Percentiles rank a stretch among this genome's conserved stretches.
These are phyloP conservation scores for Lonicera japonica DNA, from an alignment of 129 eudicot species.

Conservation along the genomic window DNA sequence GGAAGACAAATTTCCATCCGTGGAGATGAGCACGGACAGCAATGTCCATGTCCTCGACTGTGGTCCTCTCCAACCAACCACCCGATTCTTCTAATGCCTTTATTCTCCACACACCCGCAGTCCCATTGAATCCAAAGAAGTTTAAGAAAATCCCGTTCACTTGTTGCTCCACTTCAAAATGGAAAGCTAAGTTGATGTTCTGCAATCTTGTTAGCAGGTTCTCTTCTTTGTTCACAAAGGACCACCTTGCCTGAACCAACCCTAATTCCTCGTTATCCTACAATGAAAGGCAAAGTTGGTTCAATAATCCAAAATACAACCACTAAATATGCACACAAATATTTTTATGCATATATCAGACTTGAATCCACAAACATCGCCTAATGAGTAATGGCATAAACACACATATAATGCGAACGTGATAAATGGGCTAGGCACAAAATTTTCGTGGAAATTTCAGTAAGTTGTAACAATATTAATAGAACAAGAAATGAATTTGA, in stretches of 20 bases:
- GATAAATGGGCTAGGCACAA: too few species aligned
- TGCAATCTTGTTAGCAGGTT: conserved; percentile 81
- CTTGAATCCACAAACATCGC: not conserved
- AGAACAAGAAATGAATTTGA: not conserved
- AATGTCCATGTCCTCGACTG: conserved; percentile 97
- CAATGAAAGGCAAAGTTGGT: conserved; percentile 3
- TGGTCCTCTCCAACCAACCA: conserved; percentile 95
- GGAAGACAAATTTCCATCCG: conserved; percentile 89
- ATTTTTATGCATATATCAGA: not conserved
- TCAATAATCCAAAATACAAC: not conserved
- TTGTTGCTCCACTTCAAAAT: conserved; percentile 95
- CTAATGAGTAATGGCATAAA: conserved; percentile 5
- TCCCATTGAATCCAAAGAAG: conserved; percentile 93
- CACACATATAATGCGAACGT: too few species aligned
- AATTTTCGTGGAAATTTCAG: too few species aligned
- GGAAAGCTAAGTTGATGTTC: conserved; percentile 78
- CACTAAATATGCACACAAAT: not conserved
- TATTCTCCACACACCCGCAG: conserved; percentile 97
- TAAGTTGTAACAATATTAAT: too few species aligned
- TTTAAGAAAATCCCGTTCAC: conserved; percentile 78
- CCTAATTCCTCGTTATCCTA: conserved; percentile 85
- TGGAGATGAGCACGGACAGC: conserved; percentile 96
- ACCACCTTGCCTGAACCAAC: conserved; percentile 94
- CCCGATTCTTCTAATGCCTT: conserved; percentile 91
- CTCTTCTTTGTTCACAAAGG: conserved; percentile 90